Evolutionary conservation across 495 filamentous ascomycete species (phyloP).

Genomic region (Elasticomyces elasticus): DNA sequence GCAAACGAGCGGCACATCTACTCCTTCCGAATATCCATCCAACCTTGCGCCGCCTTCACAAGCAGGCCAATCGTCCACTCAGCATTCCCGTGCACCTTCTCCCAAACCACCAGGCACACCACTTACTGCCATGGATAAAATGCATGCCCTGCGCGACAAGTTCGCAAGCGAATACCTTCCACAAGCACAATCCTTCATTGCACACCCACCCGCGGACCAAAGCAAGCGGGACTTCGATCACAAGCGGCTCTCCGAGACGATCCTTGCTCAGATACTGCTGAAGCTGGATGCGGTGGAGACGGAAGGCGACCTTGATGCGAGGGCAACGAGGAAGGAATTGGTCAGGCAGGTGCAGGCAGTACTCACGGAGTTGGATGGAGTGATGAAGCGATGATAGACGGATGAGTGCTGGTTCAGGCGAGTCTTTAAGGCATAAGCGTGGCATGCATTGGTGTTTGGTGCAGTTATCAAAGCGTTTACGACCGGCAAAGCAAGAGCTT

Average conservation of each 20-base stretch:
- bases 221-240: slow-evolving; percentile 69
- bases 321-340: slow-evolving; percentile 60
- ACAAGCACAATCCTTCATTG: slow-evolving; percentile 52
- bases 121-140: slow-evolving; percentile 53
- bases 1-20: slow-evolving; percentile 16
- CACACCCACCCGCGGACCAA: slow-evolving; percentile 55
- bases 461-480: too few species aligned
- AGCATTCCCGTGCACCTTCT: slow-evolving; percentile 36
- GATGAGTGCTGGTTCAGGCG: background rate
- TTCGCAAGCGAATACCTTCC: slow-evolving; percentile 48
- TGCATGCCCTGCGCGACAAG: slow-evolving; percentile 58
- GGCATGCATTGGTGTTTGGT: too few species aligned
- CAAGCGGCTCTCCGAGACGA: slow-evolving; percentile 69
- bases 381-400: slow-evolving; percentile 4
- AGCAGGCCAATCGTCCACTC: slow-evolving; percentile 15
- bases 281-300: slow-evolving; percentile 80
- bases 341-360: slow-evolving; percentile 63
- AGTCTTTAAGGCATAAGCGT: background rate
- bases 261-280: slow-evolving; percentile 71
- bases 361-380: slow-evolving; percentile 52
- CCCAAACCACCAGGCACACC: slow-evolving; percentile 30
- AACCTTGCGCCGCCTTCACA: slow-evolving; percentile 13
- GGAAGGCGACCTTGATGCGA: slow-evolving; percentile 52
- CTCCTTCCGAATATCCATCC: slow-evolving; percentile 17
- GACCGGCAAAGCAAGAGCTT: background rate